A percentile compares a stretch with the other conserved stretches of the same genome.
Conservation (phyloP, 768 basidiomycete genomes). For the Mycena sanguinolenta region DNA sequence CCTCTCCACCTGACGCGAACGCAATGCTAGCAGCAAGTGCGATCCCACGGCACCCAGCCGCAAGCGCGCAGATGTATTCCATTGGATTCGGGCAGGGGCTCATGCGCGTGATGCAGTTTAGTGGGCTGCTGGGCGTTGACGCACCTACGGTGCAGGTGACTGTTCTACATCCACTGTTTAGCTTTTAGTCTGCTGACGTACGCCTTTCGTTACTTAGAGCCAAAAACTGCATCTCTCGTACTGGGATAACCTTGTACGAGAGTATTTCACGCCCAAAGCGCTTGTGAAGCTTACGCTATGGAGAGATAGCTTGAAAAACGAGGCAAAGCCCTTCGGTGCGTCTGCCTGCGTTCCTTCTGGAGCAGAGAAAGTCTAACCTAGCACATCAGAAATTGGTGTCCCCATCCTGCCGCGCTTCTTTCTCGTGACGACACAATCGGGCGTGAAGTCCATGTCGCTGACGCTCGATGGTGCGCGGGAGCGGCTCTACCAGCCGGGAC, state of each 20-base stretch:
- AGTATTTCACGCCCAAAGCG: constrained; percentile 80
- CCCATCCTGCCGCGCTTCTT: constrained; percentile 88
- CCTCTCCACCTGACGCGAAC: constrained; percentile 34
- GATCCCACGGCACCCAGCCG: constrained; percentile 24
- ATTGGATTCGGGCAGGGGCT: constrained; percentile 75
- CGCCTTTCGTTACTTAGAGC: constrained; percentile 3
- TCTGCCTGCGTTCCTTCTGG: constrained; percentile 18
- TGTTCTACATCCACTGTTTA: not conserved
- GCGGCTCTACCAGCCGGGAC: constrained; percentile 59
- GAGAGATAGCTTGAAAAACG: constrained; percentile 84
- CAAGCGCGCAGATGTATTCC: constrained; percentile 38
- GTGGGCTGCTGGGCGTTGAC: constrained; percentile 69
- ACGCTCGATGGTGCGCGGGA: constrained; percentile 84
- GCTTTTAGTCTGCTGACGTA: constrained; percentile 24
- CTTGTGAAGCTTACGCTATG: constrained; percentile 87
- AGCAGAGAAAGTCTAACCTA: not conserved
- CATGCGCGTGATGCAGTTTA: constrained; percentile 76
- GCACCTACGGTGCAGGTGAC: constrained; percentile 28
- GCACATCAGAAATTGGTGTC: constrained; percentile 76
- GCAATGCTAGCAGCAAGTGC: not conserved
- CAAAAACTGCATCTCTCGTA: constrained; percentile 75
- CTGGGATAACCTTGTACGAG: constrained; percentile 75
- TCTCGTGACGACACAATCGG: constrained; percentile 86
- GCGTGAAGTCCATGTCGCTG: constrained; percentile 87
- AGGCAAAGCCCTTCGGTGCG: constrained; percentile 89